Evolutionary conservation across 2,329 filamentous ascomycete species (phyloP).

Genomic region (Aschersonia sp.): DNA sequence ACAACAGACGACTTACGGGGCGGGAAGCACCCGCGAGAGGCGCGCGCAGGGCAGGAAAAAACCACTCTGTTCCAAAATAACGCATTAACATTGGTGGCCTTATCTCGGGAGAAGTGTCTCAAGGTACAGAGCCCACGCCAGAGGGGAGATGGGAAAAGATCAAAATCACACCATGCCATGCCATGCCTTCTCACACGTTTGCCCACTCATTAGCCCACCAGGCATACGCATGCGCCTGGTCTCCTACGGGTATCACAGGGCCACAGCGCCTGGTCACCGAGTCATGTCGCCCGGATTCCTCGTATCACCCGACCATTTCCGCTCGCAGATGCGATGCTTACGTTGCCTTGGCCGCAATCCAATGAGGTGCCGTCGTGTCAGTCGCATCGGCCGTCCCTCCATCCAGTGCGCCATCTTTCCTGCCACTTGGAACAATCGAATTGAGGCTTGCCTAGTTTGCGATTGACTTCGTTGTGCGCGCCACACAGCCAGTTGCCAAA

Average conservation of each 20-base stretch:
- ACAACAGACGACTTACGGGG: not conserved
- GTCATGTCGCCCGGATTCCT: not conserved
- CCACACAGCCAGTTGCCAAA: constrained; percentile 75
- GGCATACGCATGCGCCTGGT: not conserved
- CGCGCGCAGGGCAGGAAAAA: not conserved
- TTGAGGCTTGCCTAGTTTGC: constrained; percentile 74
- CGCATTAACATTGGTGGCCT: not conserved
- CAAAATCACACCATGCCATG: not conserved
- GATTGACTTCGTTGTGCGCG: constrained; percentile 77
- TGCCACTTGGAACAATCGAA: constrained; percentile 91
- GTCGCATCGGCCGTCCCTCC: constrained; percentile 54
- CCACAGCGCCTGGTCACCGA: not conserved
- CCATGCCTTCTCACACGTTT: too few relatives aligned
- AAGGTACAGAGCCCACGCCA: not conserved
- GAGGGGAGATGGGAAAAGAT: not conserved
- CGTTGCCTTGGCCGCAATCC: not conserved
- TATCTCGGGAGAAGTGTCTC: not conserved
- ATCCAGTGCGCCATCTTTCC: constrained; percentile 87
- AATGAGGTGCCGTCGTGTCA: constrained; percentile 12
- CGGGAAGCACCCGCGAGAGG: too few relatives aligned
- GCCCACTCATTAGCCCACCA: not conserved
- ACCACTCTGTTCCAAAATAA: not conserved
- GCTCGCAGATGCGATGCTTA: not conserved
- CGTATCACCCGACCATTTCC: not conserved
- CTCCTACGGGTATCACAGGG: not conserved